Percentiles rank a stretch among this genome's conserved stretches.
These are phyloP conservation scores for Dactylellina leptospora DNA, from an alignment of 2,329 filamentous ascomycete genomes.

Conservation along the genomic window DNA sequence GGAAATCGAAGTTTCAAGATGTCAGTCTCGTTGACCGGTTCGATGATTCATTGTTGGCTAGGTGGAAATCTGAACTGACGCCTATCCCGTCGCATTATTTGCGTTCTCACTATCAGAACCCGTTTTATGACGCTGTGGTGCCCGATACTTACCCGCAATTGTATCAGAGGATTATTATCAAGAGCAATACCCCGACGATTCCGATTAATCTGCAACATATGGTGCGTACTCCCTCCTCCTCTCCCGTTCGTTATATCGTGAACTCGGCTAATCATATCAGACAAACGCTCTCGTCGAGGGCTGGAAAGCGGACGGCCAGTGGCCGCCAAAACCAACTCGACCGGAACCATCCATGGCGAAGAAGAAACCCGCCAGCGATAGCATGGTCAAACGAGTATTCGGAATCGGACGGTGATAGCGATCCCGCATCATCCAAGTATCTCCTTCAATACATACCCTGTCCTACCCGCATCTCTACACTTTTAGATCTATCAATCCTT, in stretches of 20 bases:
- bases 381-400: slow-evolving; percentile 50
- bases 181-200: slow-evolving; percentile 54
- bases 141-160: slow-evolving; percentile 55
- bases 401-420: slow-evolving; percentile 48
- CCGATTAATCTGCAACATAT: slow-evolving; percentile 56
- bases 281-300: slow-evolving; percentile 56
- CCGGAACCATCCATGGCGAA: slow-evolving; percentile 55
- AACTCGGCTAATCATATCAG: slow-evolving; percentile 1
- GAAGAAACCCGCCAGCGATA: slow-evolving; percentile 51
- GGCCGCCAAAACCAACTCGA: slow-evolving; percentile 55
- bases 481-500: too few species aligned
- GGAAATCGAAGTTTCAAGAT: slow-evolving; percentile 56
- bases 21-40: slow-evolving; percentile 48
- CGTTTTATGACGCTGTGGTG: slow-evolving; percentile 53
- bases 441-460: background rate
- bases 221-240: slow-evolving; percentile 19
- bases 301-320: slow-evolving; percentile 57
- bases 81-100: slow-evolving; percentile 32
- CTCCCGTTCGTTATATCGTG: background rate
- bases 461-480: background rate
- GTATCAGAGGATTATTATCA: slow-evolving; percentile 55
- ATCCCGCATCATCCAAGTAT: background rate
- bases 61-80: slow-evolving; percentile 43
- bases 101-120: slow-evolving; percentile 55
- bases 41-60: slow-evolving; percentile 18